phyloP scores from a whole-genome alignment of 352 stramenopile genomes.

The Pythium aquatile region DNA sequence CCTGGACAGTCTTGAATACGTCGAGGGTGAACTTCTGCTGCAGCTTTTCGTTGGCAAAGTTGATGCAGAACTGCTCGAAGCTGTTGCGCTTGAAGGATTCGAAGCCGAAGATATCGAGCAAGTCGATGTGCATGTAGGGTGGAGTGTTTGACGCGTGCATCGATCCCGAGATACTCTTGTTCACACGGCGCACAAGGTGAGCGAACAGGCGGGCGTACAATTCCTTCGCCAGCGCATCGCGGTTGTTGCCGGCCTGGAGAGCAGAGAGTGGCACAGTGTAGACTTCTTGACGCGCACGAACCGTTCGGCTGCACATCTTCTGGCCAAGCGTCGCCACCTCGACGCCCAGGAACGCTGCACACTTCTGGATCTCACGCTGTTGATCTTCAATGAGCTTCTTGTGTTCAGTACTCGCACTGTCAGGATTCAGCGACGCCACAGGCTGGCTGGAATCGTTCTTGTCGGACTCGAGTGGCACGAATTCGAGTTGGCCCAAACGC shows the following conservation, averaged over 20 bases:
- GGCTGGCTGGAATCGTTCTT: slow-evolving; percentile 75
- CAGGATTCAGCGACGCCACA: slow-evolving; percentile 42
- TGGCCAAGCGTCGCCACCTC: slow-evolving; percentile 56
- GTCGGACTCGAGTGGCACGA: slow-evolving; percentile 72
- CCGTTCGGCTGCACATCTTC: slow-evolving; percentile 78
- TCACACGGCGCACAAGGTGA: slow-evolving; percentile 90
- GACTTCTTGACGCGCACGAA: slow-evolving; percentile 79
- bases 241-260: slow-evolving; percentile 77
- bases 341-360: slow-evolving; percentile 67
- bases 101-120: slow-evolving; percentile 98
- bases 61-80: slow-evolving; percentile 97
- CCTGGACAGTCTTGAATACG: slow-evolving; percentile 86
- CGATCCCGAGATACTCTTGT: slow-evolving; percentile 76
- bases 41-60: slow-evolving; percentile 95
- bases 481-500: slow-evolving; percentile 79
- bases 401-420: slow-evolving; percentile 12
- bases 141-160: slow-evolving; percentile 32
- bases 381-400: slow-evolving; percentile 47
- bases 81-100: slow-evolving; percentile 93
- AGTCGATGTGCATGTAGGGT: slow-evolving; percentile 86
- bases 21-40: slow-evolving; percentile 90
- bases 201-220: slow-evolving; percentile 95
- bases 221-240: slow-evolving; percentile 95
- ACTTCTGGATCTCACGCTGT: slow-evolving; percentile 57
- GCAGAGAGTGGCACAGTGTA: slow-evolving; percentile 77